Conservation (phyloP, 768 basidiomycete genomes). For the Sarcodon aspratus region DNA sequence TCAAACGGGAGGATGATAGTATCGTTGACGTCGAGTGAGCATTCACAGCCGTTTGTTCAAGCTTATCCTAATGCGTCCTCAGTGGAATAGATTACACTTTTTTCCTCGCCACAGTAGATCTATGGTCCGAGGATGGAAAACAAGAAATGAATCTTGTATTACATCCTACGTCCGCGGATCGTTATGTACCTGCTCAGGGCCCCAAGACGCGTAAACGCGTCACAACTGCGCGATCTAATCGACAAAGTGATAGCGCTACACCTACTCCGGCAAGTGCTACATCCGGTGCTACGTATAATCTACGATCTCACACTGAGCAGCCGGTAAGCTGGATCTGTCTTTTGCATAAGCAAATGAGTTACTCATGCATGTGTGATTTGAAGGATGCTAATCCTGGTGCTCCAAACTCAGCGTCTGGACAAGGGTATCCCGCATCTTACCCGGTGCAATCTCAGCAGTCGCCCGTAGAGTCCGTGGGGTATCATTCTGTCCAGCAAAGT, state of each 20-base stretch:
- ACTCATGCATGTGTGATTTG: not conserved
- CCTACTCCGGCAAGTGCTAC: not conserved
- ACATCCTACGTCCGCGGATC: constrained; percentile 73
- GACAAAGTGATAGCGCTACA: not conserved
- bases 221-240: constrained; percentile 4
- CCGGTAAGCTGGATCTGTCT: not conserved
- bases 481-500: not conserved
- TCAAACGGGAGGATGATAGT: constrained; percentile 53
- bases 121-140: constrained; percentile 78
- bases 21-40: constrained; percentile 70
- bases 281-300: not conserved
- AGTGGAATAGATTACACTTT: constrained; percentile 84
- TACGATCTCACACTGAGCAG: not conserved
- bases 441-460: not conserved
- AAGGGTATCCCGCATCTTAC: not conserved
- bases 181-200: constrained; percentile 42
- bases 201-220: constrained; percentile 19
- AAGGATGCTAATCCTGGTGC: not conserved
- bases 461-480: not conserved
- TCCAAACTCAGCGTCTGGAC: not conserved
- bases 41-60: not conserved
- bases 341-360: too few relatives aligned
- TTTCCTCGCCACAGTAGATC: constrained; percentile 85
- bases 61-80: not conserved
- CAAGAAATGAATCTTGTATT: constrained; percentile 84